Evolutionary conservation across 768 basidiomycete species (phyloP), one percentile per base, ranked within the genome.

Genomic region (Dictyophora rubrovolvata): DNA sequence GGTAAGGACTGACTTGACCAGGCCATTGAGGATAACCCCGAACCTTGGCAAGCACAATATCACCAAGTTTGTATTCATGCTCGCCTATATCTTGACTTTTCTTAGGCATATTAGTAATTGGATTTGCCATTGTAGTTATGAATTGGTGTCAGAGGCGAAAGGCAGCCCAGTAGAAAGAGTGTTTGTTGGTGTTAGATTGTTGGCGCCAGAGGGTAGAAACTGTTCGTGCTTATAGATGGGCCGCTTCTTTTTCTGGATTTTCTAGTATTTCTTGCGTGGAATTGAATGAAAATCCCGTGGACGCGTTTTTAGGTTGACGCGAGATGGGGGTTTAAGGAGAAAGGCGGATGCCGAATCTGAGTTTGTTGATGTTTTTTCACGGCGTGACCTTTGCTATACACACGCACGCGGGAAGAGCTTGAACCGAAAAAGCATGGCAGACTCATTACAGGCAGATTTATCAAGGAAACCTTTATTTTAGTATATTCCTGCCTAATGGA

Each of bases 1-100:
- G 48, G 61, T 64, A 67, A 67, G 62, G 60, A 81, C 89, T 73
- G 69, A 95, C 95, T 76, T 89, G 87, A 69, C 84, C 91, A 56
- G 93, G 96, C 96, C 96, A 99, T 4, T 88, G 79, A 1, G 96
- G 93, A 74, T 78, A 97, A 10, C 95, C 96, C 74, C 89, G 90
- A 69, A 99, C 75, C 77, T 95, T 94, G 22, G 82, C 93, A 61
- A 97, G 82, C 42, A 98, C 92, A 65, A 93, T 77, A 67, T 98
- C 93, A 72, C 87, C 85, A 57, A 79, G 68, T 21, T 79, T 77
- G 70, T 89, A 95, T 50, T 75, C 74, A 12, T 75, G 69, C 54
- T 66, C 66, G 52, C 63, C 66, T 62, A 68, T 69, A 63, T 72
- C 69, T 63, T 78, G 69, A 37, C 64, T 67, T 48, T 72, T 69